phyloP scores from a whole-genome alignment of 2,329 filamentous ascomycete genomes.

The Calonectria ilicicola region DNA sequence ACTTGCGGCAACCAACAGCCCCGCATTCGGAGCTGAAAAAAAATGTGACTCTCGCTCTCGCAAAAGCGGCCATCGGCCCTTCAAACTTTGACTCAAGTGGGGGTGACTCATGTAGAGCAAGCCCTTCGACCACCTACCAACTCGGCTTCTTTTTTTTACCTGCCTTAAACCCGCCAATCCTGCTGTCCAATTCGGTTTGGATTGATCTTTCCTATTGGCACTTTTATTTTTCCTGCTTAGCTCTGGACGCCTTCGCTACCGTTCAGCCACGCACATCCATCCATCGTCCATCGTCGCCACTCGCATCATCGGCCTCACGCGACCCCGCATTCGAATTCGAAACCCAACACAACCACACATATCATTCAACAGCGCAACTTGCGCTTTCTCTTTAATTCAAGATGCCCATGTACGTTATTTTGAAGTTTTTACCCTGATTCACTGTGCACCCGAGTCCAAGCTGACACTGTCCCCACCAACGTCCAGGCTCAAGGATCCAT shows the following conservation, averaged over 20 bases:
- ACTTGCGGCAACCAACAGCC: not conserved
- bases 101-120: slow-evolving; percentile 1
- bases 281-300: not conserved
- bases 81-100: slow-evolving; percentile 8
- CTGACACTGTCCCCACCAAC: not conserved
- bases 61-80: not conserved
- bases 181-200: not conserved
- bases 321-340: not conserved
- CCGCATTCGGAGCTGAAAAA: slow-evolving; percentile 1
- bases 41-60: not conserved
- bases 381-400: not conserved
- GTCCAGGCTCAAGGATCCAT: slow-evolving; percentile 78
- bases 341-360: not conserved
- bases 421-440: not conserved
- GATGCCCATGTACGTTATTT: slow-evolving; percentile 1
- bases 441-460: not conserved
- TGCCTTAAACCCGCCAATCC: not conserved
- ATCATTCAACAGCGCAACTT: not conserved
- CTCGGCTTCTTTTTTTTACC: not conserved
- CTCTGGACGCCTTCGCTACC: not conserved
- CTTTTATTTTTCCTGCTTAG: not conserved
- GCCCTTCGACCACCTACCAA: not conserved
- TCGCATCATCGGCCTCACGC: not conserved
- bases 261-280: not conserved
- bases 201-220: slow-evolving; percentile 1